phyloP scores from a whole-genome alignment of 768 basidiomycete species.

The Coprinopsis sp. region DNA sequence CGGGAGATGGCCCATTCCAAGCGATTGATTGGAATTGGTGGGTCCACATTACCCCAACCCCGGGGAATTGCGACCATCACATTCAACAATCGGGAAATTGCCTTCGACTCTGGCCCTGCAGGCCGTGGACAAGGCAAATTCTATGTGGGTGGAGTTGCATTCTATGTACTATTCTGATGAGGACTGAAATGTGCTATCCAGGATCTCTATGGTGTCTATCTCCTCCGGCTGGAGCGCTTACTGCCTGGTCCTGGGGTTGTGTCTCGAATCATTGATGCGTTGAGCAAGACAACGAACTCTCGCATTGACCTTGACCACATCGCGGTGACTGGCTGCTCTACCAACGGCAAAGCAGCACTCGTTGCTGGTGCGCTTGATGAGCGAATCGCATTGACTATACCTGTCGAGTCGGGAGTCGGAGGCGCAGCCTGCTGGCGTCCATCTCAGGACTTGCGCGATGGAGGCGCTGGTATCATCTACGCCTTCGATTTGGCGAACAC shows the following conservation, averaged over 20 bases:
- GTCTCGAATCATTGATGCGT: conserved; percentile 50
- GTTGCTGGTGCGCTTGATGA: conserved; percentile 52
- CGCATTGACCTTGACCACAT: conserved; percentile 40
- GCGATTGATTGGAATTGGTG: conserved; percentile 46
- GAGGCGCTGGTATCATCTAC: conserved; percentile 40
- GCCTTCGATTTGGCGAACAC: conserved; percentile 49
- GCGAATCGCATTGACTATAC: conserved; percentile 51
- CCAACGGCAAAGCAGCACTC: conserved; percentile 53
- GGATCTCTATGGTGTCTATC: conserved; percentile 44
- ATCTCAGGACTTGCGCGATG: conserved; percentile 37
- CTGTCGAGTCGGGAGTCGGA: conserved; percentile 55
- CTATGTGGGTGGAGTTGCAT: too few species aligned
- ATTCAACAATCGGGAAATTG: conserved; percentile 47
- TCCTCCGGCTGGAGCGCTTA: conserved; percentile 46
- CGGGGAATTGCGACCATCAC: conserved; percentile 36
- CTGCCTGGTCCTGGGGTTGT: conserved; percentile 57
- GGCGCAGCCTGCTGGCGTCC: conserved; percentile 53
- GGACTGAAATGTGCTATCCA: too few species aligned
- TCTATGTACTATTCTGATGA: too few species aligned
- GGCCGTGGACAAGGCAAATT: conserved; percentile 50
- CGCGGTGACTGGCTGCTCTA: conserved; percentile 51
- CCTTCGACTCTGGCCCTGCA: conserved; percentile 33
- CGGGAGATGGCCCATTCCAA: conserved; percentile 43
- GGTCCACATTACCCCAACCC: conserved; percentile 32
- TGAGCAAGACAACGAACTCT: conserved; percentile 35